phyloP scores from a whole-genome alignment of 352 stramenopile species.

The Globisporangium canariense region DNA sequence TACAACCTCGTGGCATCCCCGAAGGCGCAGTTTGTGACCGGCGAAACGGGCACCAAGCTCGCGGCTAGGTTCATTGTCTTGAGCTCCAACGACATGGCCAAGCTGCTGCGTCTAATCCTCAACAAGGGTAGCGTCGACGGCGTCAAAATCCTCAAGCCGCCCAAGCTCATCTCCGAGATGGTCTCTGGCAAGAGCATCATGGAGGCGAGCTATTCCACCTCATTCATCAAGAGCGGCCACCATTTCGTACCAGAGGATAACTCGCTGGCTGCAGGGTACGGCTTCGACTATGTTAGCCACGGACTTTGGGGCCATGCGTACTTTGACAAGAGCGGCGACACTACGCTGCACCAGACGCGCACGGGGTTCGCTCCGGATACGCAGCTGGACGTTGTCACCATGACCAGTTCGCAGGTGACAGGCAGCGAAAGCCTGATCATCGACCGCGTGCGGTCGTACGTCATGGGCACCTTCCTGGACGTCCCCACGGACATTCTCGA shows the following conservation, averaged over 20 bases:
- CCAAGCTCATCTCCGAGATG: constrained; percentile 46
- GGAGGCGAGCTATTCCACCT: constrained; percentile 28
- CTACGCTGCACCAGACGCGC: constrained; percentile 44
- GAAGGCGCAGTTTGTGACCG: constrained; percentile 29
- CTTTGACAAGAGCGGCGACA: constrained; percentile 67
- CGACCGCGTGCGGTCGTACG: constrained; percentile 62
- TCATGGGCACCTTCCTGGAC: constrained; percentile 64
- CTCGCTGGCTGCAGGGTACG: constrained; percentile 55
- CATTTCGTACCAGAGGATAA: constrained; percentile 44
- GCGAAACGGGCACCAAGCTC: constrained; percentile 25
- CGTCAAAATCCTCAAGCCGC: constrained; percentile 40
- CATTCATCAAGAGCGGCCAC: constrained; percentile 28
- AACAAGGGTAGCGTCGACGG: constrained; percentile 62
- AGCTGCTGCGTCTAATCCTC: constrained; percentile 46
- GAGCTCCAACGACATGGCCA: constrained; percentile 47
- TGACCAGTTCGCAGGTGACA: constrained; percentile 49
- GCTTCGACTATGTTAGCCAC: constrained; percentile 53
- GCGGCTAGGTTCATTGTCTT: constrained; percentile 37
- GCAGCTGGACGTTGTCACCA: constrained; percentile 52
- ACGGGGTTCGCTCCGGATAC: constrained; percentile 45
- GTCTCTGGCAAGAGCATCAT: constrained; percentile 47
- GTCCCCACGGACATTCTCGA: constrained; percentile 54
- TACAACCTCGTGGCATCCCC: constrained; percentile 32
- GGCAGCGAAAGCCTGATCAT: constrained; percentile 14
- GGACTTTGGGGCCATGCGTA: constrained; percentile 64